A percentile compares a stretch with the other conserved stretches of the same genome.
phyloP scores from a whole-genome alignment of 2,329 filamentous ascomycete species.

The Ophiostoma populinum region DNA sequence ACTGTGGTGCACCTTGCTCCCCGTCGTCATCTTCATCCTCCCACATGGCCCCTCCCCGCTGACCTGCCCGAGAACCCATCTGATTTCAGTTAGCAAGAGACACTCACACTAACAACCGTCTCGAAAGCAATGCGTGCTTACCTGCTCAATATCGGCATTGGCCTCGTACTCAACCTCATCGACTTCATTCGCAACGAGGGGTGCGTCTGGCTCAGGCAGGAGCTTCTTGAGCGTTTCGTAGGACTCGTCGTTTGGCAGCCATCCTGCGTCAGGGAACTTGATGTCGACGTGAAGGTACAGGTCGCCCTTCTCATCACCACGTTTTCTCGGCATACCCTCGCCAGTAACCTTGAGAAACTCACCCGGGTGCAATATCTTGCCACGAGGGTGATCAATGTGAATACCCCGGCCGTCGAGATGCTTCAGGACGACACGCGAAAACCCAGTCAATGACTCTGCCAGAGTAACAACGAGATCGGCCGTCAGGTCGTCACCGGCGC shows the following conservation, averaged over 20 bases:
- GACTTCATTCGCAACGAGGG: slow-evolving; percentile 53
- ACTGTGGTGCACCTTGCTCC: slow-evolving; percentile 48
- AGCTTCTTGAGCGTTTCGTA: slow-evolving; percentile 57
- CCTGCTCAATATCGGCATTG: slow-evolving; percentile 68
- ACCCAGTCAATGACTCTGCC: slow-evolving; percentile 70
- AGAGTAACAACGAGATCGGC: slow-evolving; percentile 69
- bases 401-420: slow-evolving; percentile 92
- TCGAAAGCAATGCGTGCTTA: slow-evolving; percentile 19
- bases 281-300: slow-evolving; percentile 76
- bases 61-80: slow-evolving; percentile 57
- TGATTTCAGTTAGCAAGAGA: slow-evolving; percentile 15
- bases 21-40: slow-evolving; percentile 54
- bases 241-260: slow-evolving; percentile 43
- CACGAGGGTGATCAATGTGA: slow-evolving; percentile 58
- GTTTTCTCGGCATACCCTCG: slow-evolving; percentile 91
- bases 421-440: slow-evolving; percentile 76
- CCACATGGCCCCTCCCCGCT: slow-evolving; percentile 48
- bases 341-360: slow-evolving; percentile 73
- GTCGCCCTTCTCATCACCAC: slow-evolving; percentile 67
- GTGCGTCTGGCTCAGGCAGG: slow-evolving; percentile 45
- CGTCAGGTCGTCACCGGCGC: slow-evolving; percentile 68
- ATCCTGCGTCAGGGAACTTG: slow-evolving; percentile 75
- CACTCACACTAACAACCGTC: no score
- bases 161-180: slow-evolving; percentile 73
- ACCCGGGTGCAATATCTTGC: slow-evolving; percentile 65